Evolutionary conservation across 805 yeast species (phyloP).

Genomic region (Tetrapisispora taiwanensis): DNA sequence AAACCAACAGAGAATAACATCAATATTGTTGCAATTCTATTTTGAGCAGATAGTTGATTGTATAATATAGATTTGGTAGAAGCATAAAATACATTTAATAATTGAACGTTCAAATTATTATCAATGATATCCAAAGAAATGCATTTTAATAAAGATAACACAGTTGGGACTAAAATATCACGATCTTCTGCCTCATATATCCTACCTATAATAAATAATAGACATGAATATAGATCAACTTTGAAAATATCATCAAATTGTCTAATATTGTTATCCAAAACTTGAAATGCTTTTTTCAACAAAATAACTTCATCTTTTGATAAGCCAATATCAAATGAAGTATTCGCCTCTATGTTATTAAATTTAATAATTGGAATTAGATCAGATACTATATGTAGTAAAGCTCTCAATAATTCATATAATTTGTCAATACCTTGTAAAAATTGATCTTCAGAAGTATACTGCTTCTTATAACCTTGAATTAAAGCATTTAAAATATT

Average conservation of each 20-base stretch:
- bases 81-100: slow-evolving; percentile 31
- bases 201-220: slow-evolving; percentile 51
- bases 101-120: slow-evolving; percentile 19
- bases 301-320: slow-evolving; percentile 30
- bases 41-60: slow-evolving; percentile 20
- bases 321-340: not conserved
- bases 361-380: slow-evolving; percentile 50
- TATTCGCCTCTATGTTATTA: slow-evolving; percentile 20
- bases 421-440: slow-evolving; percentile 60
- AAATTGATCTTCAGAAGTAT: slow-evolving; percentile 33
- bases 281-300: slow-evolving; percentile 40
- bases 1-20: slow-evolving; percentile 33
- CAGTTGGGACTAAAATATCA: slow-evolving; percentile 38
- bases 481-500: slow-evolving; percentile 53
- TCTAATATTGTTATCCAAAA: slow-evolving; percentile 52
- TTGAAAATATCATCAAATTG: slow-evolving; percentile 59
- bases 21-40: slow-evolving; percentile 35
- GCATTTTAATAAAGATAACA: slow-evolving; percentile 43
- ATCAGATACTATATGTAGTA: slow-evolving; percentile 50
- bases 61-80: slow-evolving; percentile 23
- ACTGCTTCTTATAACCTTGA: slow-evolving; percentile 27
- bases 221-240: slow-evolving; percentile 60
- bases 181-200: slow-evolving; percentile 38
- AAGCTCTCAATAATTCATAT: slow-evolving; percentile 69
- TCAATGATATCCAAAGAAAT: slow-evolving; percentile 29